Percentiles rank a stretch among this genome's conserved stretches.
These are phyloP conservation scores for Mortierella sp. DNA, from an alignment of 371 early-diverging fungal genomes.

Conservation along the genomic window DNA sequence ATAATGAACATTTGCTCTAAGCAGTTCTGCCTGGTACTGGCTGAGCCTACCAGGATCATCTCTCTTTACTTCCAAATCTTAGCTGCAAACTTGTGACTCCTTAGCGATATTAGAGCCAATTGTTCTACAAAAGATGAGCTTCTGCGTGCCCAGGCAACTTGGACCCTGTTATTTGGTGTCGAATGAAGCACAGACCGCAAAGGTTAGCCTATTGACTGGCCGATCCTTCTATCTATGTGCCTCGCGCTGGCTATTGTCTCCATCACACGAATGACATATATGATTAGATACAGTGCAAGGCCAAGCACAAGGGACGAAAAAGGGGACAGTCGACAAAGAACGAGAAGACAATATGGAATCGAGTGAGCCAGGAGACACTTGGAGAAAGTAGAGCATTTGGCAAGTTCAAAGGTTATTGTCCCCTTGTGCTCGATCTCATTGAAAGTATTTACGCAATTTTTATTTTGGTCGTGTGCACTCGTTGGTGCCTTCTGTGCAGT, in stretches of 20 bases:
- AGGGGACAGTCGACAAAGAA: not conserved
- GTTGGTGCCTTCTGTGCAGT: not conserved
- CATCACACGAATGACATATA: not conserved
- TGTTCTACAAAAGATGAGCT: not conserved
- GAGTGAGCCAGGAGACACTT: conserved; percentile 1
- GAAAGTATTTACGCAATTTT: not conserved
- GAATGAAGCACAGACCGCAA: not conserved
- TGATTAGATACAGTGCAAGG: not conserved
- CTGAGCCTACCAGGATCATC: not conserved
- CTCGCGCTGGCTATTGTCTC: not conserved
- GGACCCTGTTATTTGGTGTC: not conserved
- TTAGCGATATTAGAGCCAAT: not conserved
- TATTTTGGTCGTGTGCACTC: not conserved
- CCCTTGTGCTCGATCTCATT: not conserved
- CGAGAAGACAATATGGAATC: not conserved
- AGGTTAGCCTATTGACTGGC: not conserved
- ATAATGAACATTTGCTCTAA: not conserved
- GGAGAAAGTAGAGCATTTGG: not conserved
- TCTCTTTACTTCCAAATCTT: conserved; percentile 4
- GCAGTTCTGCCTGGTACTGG: conserved; percentile 5
- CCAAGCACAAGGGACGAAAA: not conserved
- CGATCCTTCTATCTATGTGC: not conserved
- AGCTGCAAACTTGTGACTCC: not conserved
- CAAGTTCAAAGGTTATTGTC: not conserved
- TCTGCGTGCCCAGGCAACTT: not conserved